A percentile compares a stretch with the other conserved stretches of the same genome.
Conservation (phyloP, 2,329 filamentous ascomycete species). For the Ampelomyces quisqualis region DNA sequence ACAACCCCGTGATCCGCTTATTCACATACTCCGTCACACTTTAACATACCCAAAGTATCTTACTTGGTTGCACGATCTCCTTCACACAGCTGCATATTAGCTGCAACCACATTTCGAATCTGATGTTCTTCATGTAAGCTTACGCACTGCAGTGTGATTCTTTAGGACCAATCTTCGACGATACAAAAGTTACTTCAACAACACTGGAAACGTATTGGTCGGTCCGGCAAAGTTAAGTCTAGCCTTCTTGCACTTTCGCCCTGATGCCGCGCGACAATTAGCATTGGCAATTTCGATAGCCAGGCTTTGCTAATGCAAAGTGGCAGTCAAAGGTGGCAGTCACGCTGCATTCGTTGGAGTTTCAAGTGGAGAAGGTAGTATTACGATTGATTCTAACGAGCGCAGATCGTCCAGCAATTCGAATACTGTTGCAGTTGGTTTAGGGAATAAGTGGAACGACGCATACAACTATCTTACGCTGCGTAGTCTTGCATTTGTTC, state of each 20-base stretch:
- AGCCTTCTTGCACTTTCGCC: conserved; percentile 33
- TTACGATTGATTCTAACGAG: conserved; percentile 32
- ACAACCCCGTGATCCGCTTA: too few relatives aligned
- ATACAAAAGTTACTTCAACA: not conserved
- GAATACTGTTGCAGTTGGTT: conserved; percentile 28
- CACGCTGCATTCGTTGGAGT: conserved; percentile 30
- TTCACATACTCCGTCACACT: too few relatives aligned
- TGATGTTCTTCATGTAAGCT: too few relatives aligned
- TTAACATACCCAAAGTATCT: conserved; percentile 13
- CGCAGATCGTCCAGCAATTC: conserved; percentile 22
- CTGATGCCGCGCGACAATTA: conserved; percentile 17
- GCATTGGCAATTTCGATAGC: conserved; percentile 23
- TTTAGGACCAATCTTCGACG: not conserved
- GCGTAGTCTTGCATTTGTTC: conserved; percentile 29
- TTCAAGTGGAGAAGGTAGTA: conserved; percentile 36
- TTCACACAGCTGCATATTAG: conserved; percentile 16
- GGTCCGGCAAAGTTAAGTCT: conserved; percentile 22
- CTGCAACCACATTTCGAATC: too few relatives aligned
- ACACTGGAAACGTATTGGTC: conserved; percentile 25
- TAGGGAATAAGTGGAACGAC: conserved; percentile 37
- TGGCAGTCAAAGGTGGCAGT: conserved; percentile 45
- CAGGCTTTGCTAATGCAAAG: conserved; percentile 34
- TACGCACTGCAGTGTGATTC: not conserved
- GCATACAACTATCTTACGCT: conserved; percentile 37
- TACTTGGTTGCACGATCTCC: conserved; percentile 6